phyloP scores from a whole-genome alignment of 441 rosid genomes.

The Gossypium aridum region DNA sequence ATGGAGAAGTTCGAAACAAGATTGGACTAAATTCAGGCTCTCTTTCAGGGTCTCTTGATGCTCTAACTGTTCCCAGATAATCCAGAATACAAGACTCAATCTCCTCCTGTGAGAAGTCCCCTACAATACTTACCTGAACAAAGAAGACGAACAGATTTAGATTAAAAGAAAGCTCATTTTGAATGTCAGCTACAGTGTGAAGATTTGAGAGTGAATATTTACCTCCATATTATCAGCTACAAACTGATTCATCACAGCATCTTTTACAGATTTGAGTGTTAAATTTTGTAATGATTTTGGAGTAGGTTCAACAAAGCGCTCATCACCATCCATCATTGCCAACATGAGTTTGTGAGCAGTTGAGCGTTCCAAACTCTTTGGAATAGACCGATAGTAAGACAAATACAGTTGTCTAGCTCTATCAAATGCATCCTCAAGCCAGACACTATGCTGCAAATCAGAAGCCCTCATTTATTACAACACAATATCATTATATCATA shows the following conservation, averaged over 20 bases:
- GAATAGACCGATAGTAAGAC: slow-evolving; percentile 93
- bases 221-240: slow-evolving; percentile 98
- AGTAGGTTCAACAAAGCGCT: slow-evolving; percentile 94
- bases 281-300: slow-evolving; percentile 78
- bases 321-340: slow-evolving; percentile 97
- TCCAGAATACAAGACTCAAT: slow-evolving; percentile 80
- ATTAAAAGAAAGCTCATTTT: slow-evolving; percentile 17
- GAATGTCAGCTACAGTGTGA: neutral
- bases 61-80: slow-evolving; percentile 89
- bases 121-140: slow-evolving; percentile 86
- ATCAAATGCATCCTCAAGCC: slow-evolving; percentile 99
- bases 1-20: slow-evolving; percentile 67
- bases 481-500: neutral
- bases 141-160: slow-evolving; percentile 17
- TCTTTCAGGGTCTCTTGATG: slow-evolving; percentile 35
- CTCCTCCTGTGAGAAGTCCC: slow-evolving; percentile 91
- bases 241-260: slow-evolving; percentile 96
- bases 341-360: slow-evolving; percentile 98
- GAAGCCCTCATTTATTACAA: slow-evolving; percentile 22
- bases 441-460: slow-evolving; percentile 90
- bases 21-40: slow-evolving; percentile 45
- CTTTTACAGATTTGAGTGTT: slow-evolving; percentile 67
- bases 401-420: slow-evolving; percentile 92
- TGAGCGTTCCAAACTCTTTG: slow-evolving; percentile 98
- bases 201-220: slow-evolving; percentile 14